Base-by-base conservation (phyloP, 331 rosid species). In the Prunus yedoensis region DNA sequence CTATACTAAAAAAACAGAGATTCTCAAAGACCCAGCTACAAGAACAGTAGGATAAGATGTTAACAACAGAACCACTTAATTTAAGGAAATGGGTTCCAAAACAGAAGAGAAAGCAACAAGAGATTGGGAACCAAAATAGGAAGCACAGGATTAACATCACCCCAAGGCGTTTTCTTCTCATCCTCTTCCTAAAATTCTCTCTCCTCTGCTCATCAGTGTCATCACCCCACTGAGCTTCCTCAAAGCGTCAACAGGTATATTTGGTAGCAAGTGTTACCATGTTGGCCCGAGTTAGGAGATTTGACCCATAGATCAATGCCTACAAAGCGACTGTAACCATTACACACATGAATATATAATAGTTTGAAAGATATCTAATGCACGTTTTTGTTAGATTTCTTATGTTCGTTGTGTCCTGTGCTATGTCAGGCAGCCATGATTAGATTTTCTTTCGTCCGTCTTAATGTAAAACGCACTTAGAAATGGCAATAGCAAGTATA, bases 101-200 rank as follows among this genome's bases (percentile, higher is more conserved):
- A 58, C 72, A 94, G 61, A 61, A 89, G 59, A 38, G 85, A 71
- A 5, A 90, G 53, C 81, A 89, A 41, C 13, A 92, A 75, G 56
- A 88, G 2, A 85, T 89, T 89, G 32, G 99, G 97, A 11, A 92
- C 10, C 50, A 83, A 3, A 80, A 92, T 10, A 16, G 88, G 92
- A 49, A 89, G 57, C 18, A 82, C 4, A 4, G 96, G 97, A 49
- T 90, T 74, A 72, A 88, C 66, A 47, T 85, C 41, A 49, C 10
- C 78, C 60, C 70, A 15, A 81, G 76, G 0, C 65, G 88, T 74
- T 77, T 86, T 83, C 92, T 85, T 8, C 81, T 46, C 3, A 89
- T 65, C 83, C 99, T 87, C 77, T 77, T 80, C 71, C 93, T 84
- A 14, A 70, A 96, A 72, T 81, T 81, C 8, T 58, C 79, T 64